Percentiles rank a stretch among this genome's conserved stretches.
phyloP scores from a whole-genome alignment of 1,139 yeast genomes.

The Candida tetrigidarum region DNA sequence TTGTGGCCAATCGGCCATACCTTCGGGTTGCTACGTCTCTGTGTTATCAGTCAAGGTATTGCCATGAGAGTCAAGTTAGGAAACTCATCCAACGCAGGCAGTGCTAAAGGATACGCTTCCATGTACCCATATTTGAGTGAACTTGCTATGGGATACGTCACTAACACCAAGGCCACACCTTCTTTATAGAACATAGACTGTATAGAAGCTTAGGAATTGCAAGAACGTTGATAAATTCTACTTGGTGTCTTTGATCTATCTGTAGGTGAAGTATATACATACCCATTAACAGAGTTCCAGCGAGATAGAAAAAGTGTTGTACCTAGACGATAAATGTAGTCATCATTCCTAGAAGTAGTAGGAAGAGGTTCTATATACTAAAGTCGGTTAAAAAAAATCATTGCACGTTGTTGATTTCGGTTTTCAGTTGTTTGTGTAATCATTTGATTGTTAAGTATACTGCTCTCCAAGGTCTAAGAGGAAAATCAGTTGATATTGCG shows the following conservation, averaged over 20 bases:
- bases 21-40: constrained; percentile 60
- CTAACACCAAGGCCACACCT: constrained; percentile 2
- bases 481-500: not conserved
- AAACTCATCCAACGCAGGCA: constrained; percentile 62
- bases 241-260: not conserved
- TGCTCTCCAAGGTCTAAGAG: too few species aligned
- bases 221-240: not conserved
- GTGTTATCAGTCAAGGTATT: constrained; percentile 70
- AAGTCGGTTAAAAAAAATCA: too few species aligned
- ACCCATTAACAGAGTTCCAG: too few species aligned
- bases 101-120: constrained; percentile 50
- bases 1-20: constrained; percentile 62
- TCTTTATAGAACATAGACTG: not conserved
- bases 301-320: too few species aligned
- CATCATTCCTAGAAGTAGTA: too few species aligned
- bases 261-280: too few species aligned
- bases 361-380: too few species aligned
- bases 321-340: too few species aligned
- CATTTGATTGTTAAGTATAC: not conserved
- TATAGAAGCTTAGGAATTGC: not conserved
- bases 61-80: constrained; percentile 64
- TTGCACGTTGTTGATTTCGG: too few species aligned
- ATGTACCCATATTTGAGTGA: constrained; percentile 50
- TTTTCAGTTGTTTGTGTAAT: not conserved
- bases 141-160: constrained; percentile 29